A percentile compares a stretch with the other conserved stretches of the same genome.
phyloP scores from a whole-genome alignment of 1,284 basidiomycete species.

The Meripilus lineatus region DNA sequence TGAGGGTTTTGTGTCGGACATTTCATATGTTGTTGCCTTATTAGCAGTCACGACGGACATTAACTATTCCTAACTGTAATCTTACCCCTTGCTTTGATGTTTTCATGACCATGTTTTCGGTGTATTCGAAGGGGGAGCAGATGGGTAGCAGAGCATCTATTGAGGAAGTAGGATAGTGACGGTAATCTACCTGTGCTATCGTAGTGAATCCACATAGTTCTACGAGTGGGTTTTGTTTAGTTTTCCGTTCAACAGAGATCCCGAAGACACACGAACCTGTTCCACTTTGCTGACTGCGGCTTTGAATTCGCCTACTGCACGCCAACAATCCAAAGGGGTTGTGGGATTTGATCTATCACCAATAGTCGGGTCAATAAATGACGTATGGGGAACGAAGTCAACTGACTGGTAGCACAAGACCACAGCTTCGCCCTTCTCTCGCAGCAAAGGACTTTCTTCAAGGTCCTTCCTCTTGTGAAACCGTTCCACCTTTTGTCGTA shows the following conservation, averaged over 20 bases:
- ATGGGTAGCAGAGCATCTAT: background rate
- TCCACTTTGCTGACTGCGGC: conserved; percentile 64
- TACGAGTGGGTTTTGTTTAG: conserved; percentile 23
- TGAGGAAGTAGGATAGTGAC: conserved; percentile 4
- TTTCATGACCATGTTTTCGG: conserved; percentile 1
- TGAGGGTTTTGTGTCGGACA: background rate
- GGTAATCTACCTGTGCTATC: conserved; percentile 25
- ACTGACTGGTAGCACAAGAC: conserved; percentile 71
- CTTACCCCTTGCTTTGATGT: conserved; percentile 2
- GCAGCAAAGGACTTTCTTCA: conserved; percentile 51
- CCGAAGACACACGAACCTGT: conserved; percentile 33
- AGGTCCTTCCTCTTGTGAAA: conserved; percentile 59
- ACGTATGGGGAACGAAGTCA: background rate
- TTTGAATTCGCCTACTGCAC: conserved; percentile 72
- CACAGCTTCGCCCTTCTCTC: conserved; percentile 54
- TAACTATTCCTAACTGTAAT: background rate
- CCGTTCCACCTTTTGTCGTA: conserved; percentile 66
- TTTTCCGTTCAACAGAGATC: background rate
- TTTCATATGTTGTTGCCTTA: too few relatives aligned
- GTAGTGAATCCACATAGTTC: conserved; percentile 54
- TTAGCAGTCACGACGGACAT: too few relatives aligned
- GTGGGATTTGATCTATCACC: conserved; percentile 49
- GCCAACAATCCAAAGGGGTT: conserved; percentile 73
- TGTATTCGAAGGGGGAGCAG: too few relatives aligned
- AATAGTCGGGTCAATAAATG: background rate